Evolutionary conservation across 768 basidiomycete genomes (phyloP), one percentile per base, ranked within the genome.

Genomic region (Kwoniella europaea): DNA sequence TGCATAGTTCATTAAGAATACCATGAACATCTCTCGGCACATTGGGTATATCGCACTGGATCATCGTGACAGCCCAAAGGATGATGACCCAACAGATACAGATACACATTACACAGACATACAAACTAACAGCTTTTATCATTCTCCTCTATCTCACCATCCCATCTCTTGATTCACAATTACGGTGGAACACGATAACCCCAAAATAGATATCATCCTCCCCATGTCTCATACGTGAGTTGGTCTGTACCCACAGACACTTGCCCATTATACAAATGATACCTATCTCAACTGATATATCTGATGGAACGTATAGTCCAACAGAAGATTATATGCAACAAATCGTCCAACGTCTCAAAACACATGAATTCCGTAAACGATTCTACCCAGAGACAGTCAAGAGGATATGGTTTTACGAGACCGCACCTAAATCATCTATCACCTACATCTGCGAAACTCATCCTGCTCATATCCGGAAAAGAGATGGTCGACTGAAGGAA

Each of bases 361-460:
- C 67, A 1, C 58, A 74, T 59, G 67, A 74, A 43, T 74, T 74
- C 64, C 66, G 69, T 18, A 74, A 74, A 63, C 18, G 43, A 12
- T 66, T 64, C 10, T 71, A 74, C 50, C 73, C 73, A 3, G 6
- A 62, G 13, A 42, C 67, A 2, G 70, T 74, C 16, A 29, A n/a
- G 4, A 67, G 73, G 3, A 65, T 74, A 58, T 74, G 73, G 73
- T 74, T 74, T 64, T 74, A 74, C 63, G 73, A 74, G 41, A 69
- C 64, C 13, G 41, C 67, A 1, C 70, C 70, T 18, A 67, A 63
- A 41, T 68, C 62, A n/a, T 12, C 73, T 24, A 69, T 74, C 35
- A 67, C 65, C 3, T 63, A 74, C 55, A 68, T 74, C 27, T 74
- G 73, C 70, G 67, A 69, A 16, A 68, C 68, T 27, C 24, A 57